Conservation (phyloP, 2,329 filamentous ascomycete genomes). For the Penicillium sp. region DNA sequence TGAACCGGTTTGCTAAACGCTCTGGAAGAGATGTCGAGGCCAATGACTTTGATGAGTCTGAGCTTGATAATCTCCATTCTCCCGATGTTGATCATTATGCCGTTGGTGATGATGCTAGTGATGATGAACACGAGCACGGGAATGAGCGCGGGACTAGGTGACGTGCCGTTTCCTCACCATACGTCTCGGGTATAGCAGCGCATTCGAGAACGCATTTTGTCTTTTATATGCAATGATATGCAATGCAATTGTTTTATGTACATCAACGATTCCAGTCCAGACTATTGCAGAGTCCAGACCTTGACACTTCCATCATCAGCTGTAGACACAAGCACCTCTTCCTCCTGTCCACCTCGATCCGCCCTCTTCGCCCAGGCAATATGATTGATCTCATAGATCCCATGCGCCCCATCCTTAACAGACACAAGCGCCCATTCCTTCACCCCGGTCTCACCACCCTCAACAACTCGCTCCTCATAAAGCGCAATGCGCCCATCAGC, state of each 20-base stretch:
- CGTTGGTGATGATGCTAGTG: slow-evolving; percentile 48
- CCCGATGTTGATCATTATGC: slow-evolving; percentile 46
- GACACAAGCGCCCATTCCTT: slow-evolving; percentile 72
- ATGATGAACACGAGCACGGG: slow-evolving; percentile 33
- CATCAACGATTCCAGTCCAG: not conserved
- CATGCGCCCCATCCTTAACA: slow-evolving; percentile 73
- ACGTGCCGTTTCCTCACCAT: not conserved
- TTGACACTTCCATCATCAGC: slow-evolving; percentile 89
- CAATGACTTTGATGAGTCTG: slow-evolving; percentile 63
- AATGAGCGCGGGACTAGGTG: not conserved
- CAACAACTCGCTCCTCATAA: slow-evolving; percentile 65
- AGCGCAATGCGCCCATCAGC: slow-evolving; percentile 81
- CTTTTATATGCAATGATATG: slow-evolving; percentile 3
- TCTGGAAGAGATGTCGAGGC: slow-evolving; percentile 58
- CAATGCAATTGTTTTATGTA: not conserved
- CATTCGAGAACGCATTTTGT: slow-evolving; percentile 4
- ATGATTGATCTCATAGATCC: slow-evolving; percentile 93
- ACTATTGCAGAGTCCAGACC: slow-evolving; percentile 66
- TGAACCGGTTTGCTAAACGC: slow-evolving; percentile 51
- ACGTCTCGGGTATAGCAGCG: not conserved
- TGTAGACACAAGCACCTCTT: slow-evolving; percentile 81
- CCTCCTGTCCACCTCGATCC: slow-evolving; percentile 59
- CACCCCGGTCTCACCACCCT: slow-evolving; percentile 23
- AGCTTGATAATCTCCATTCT: slow-evolving; percentile 57
- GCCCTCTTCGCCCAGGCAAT: slow-evolving; percentile 81